phyloP scores from a whole-genome alignment of 176 grass and related monocot genomes.

The sorghum (Sorghum bicolor) region Sorghum_bicolor_NCBIv3 NC_012879.2:2133001-2133500 shows the following conservation, averaged over 20 bases:
- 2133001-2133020: neutral
- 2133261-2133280: neutral
- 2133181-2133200: neutral
- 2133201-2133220: neutral
- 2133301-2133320: constrained; percentile 46
- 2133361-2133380: neutral
- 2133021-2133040: neutral
- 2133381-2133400: neutral
- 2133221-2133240: neutral
- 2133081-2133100: neutral
- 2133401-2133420: constrained; percentile 27
- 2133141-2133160: constrained; percentile 54
- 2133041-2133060: neutral
- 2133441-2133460: neutral
- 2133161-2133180: constrained; percentile 56
- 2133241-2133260: neutral
- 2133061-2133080: neutral
- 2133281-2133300: neutral
- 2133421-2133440: neutral
- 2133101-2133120: constrained; percentile 73
- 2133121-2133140: constrained; percentile 87
- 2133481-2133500: neutral
- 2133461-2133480: neutral
- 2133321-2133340: constrained; percentile 13
- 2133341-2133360: neutral